These are phyloP conservation scores for Polygonum aviculare DNA, from an alignment of 148 eudicot species.

Conservation along the genomic window DNA sequence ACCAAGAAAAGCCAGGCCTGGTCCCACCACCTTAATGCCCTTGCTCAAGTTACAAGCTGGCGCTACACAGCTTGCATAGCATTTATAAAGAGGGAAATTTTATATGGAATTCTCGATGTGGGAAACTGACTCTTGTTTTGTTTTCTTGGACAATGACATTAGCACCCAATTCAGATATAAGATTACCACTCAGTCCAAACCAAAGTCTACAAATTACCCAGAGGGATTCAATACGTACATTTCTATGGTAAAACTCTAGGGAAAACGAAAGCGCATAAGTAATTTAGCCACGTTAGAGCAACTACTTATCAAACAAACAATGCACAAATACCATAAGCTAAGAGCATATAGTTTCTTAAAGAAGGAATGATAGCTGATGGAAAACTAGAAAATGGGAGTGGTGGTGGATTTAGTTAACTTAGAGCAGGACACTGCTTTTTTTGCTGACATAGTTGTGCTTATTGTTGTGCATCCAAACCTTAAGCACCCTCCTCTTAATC, in stretches of 20 bases:
- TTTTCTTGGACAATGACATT: too few species aligned
- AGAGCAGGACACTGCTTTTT: not conserved
- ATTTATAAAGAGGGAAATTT: not conserved
- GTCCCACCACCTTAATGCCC: not conserved
- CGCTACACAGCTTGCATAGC: not conserved
- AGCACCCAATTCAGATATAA: not conserved
- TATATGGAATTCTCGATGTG: not conserved
- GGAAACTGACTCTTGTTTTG: not conserved
- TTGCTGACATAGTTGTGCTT: slow-evolving; percentile 15
- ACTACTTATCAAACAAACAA: not conserved
- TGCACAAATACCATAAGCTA: not conserved
- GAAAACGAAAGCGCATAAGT: not conserved
- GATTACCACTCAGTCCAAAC: not conserved
- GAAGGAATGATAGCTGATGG: not conserved
- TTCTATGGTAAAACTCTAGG: not conserved
- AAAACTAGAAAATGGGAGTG: not conserved
- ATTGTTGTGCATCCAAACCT: slow-evolving; percentile 40
- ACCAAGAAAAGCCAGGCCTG: not conserved
- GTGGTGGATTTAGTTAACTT: not conserved
- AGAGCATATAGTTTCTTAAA: not conserved
- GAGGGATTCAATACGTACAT: not conserved
- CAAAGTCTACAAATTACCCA: not conserved
- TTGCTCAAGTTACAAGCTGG: not conserved
- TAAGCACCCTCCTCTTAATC: slow-evolving; percentile 29
- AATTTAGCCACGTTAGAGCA: not conserved